These are phyloP conservation scores for Fusarium proliferatum DNA, from an alignment of 2,329 filamentous ascomycete genomes.

Conservation along the genomic window DNA sequence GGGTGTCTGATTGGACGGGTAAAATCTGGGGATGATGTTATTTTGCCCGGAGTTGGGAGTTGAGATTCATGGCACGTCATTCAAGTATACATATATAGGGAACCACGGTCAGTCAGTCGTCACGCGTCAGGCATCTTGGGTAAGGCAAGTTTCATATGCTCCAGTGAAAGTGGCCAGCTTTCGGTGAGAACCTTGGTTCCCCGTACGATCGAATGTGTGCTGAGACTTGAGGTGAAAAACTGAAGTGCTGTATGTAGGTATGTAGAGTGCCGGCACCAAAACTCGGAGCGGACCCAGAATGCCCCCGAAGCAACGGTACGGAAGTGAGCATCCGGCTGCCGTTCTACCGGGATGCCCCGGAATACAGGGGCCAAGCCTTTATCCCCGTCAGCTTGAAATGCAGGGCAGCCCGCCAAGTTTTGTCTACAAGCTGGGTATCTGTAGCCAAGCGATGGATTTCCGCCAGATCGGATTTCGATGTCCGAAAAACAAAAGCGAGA, in stretches of 20 bases:
- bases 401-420: conserved; percentile 20
- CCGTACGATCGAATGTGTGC: background rate
- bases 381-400: conserved; percentile 13
- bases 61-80: conserved; percentile 12
- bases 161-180: background rate
- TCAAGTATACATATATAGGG: background rate
- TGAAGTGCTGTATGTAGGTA: background rate
- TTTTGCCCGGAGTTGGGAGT: conserved; percentile 5
- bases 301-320: conserved; percentile 29
- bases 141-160: background rate
- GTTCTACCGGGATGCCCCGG: conserved; percentile 35
- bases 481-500: background rate
- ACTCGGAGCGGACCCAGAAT: conserved; percentile 16
- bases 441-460: background rate
- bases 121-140: background rate
- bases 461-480: background rate
- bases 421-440: conserved; percentile 10
- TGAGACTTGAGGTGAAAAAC: background rate
- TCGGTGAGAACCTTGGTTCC: background rate
- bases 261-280: conserved; percentile 13
- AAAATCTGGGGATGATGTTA: conserved; percentile 36
- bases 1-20: conserved; percentile 19
- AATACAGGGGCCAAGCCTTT: conserved; percentile 17
- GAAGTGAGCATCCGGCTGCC: conserved; percentile 29
- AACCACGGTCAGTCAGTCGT: background rate